Conservation (phyloP, 2,329 filamentous ascomycete species). For the Calonectria pauciramosa region DNA sequence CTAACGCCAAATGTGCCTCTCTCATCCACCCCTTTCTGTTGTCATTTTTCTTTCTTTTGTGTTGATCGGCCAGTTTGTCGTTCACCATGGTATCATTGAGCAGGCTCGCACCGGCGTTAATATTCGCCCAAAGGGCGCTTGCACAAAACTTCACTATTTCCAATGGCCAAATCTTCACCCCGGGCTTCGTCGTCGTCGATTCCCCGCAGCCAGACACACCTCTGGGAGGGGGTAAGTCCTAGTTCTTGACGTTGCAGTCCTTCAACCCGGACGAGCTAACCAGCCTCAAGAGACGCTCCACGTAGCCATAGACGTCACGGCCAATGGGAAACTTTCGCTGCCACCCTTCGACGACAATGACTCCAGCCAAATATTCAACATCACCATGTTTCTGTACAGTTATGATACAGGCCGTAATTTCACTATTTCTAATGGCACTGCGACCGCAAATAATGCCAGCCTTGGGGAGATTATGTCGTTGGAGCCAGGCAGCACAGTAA, state of each 20-base stretch:
- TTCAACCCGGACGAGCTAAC: not conserved
- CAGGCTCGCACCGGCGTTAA: conserved; percentile 28
- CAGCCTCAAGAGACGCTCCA: conserved; percentile 66
- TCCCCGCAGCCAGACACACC: conserved; percentile 76
- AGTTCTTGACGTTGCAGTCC: not conserved
- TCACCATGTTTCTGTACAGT: conserved; percentile 77
- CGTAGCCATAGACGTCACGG: conserved; percentile 76
- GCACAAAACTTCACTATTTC: conserved; percentile 67
- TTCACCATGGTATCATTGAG: conserved; percentile 28
- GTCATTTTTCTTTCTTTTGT: conserved; percentile 6
- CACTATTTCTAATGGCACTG: conserved; percentile 76
- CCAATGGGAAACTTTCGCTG: conserved; percentile 73
- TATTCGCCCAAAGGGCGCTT: conserved; percentile 41
- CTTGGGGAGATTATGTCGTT: conserved; percentile 70
- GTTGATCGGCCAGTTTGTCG: not conserved
- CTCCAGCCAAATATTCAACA: conserved; percentile 71
- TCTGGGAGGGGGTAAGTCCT: conserved; percentile 69
- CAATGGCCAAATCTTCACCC: conserved; percentile 78
- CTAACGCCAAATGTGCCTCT: not conserved
- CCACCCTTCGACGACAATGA: conserved; percentile 68
- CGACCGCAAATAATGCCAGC: conserved; percentile 63
- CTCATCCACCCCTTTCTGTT: not conserved
- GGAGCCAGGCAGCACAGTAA: conserved; percentile 77
- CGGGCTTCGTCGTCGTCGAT: conserved; percentile 76
- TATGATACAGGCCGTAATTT: conserved; percentile 75